These are phyloP conservation scores for Salix viminalis DNA, from an alignment of 345 rosid genomes.

Conservation along the genomic window DNA sequence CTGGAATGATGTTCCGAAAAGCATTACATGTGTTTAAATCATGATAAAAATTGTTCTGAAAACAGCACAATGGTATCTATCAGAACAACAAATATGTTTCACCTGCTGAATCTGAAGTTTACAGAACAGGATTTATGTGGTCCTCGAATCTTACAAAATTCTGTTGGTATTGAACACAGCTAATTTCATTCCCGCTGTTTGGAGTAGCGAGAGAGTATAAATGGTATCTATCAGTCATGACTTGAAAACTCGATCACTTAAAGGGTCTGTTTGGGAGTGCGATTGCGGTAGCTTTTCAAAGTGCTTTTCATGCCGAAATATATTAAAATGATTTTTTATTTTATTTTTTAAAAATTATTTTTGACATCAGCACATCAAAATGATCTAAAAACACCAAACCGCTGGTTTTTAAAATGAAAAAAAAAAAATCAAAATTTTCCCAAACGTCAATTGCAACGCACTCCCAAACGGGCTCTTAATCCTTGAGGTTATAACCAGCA, in stretches of 20 bases:
- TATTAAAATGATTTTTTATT: too few species aligned
- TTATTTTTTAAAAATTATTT: too few species aligned
- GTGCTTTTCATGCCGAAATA: too few species aligned
- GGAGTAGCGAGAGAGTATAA: background rate
- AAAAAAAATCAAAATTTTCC: too few species aligned
- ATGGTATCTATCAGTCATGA: background rate
- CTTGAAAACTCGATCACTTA: background rate
- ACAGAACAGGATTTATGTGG: background rate
- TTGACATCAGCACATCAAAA: too few species aligned
- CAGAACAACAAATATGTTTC: background rate
- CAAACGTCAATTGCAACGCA: too few species aligned
- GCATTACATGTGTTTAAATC: background rate
- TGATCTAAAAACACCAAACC: too few species aligned
- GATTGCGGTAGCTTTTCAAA: too few species aligned
- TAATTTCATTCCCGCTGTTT: background rate
- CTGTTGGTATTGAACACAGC: background rate
- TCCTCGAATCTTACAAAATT: background rate
- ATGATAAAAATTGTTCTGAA: background rate
- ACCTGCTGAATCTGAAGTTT: background rate
- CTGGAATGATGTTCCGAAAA: background rate
- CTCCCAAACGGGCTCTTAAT: conserved; percentile 10
- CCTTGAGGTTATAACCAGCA: conserved; percentile 68
- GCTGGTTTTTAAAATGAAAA: too few species aligned
- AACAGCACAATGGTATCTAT: background rate
- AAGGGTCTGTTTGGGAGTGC: too few species aligned